phyloP scores from a whole-genome alignment of 2,329 filamentous ascomycete species.

The Ascochyta pisi region DNA sequence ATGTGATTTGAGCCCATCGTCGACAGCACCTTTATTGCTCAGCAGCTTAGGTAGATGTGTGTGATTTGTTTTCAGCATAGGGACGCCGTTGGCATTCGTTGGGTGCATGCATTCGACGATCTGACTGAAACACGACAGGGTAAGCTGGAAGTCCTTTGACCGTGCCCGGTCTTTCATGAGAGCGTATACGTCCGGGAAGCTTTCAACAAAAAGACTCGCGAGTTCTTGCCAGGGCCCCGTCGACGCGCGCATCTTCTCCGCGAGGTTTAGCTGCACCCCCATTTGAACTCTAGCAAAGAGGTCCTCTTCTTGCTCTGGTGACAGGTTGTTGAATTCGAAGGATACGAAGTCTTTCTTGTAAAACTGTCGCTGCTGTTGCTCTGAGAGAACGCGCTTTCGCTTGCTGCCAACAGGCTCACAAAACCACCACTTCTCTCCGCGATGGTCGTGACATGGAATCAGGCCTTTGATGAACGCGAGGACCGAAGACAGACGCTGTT shows the following conservation, averaged over 20 bases:
- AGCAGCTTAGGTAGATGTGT: conserved; percentile 34
- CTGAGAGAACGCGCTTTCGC: conserved; percentile 45
- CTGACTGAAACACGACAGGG: conserved; percentile 46
- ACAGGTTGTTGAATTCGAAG: conserved; percentile 53
- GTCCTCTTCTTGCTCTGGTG: conserved; percentile 54
- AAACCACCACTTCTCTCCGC: conserved; percentile 52
- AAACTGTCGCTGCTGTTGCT: conserved; percentile 48
- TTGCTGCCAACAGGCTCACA: conserved; percentile 15
- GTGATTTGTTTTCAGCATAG: conserved; percentile 32
- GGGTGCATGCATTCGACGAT: conserved; percentile 46
- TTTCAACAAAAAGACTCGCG: conserved; percentile 51
- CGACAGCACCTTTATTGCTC: conserved; percentile 33
- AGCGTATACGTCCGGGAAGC: conserved; percentile 49
- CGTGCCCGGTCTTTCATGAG: conserved; percentile 39
- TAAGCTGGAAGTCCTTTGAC: conserved; percentile 44
- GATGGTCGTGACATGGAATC: conserved; percentile 53
- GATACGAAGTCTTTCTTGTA: conserved; percentile 51
- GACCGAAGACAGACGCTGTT: conserved; percentile 57
- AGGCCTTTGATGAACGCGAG: conserved; percentile 54
- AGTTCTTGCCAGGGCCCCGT: conserved; percentile 56
- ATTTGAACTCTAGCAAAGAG: conserved; percentile 58
- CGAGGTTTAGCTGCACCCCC: conserved; percentile 53
- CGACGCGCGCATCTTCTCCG: conserved; percentile 57
- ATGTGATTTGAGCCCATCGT: conserved; percentile 42
- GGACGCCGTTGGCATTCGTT: conserved; percentile 30